These are phyloP conservation scores for Sugiyamaella qingdaonensis DNA, from an alignment of 805 yeast genomes.

Conservation along the genomic window DNA sequence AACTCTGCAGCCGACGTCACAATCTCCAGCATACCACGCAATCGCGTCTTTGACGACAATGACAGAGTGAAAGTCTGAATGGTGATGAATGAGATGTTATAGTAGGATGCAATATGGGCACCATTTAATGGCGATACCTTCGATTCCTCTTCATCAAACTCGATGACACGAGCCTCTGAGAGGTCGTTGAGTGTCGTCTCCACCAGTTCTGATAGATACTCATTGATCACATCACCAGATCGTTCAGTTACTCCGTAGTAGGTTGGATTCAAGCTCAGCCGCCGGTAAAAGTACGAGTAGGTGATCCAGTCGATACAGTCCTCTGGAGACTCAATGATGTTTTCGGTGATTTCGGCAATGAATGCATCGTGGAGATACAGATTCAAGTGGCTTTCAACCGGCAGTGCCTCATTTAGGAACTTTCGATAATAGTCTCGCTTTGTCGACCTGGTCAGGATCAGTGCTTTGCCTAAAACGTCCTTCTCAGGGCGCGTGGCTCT, in stretches of 20 bases:
- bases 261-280: conserved; percentile 79
- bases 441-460: conserved; percentile 54
- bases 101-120: conserved; percentile 70
- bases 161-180: conserved; percentile 53
- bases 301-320: conserved; percentile 91
- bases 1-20: conserved; percentile 69
- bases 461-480: conserved; percentile 36
- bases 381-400: conserved; percentile 74
- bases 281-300: conserved; percentile 73
- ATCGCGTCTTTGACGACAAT: conserved; percentile 50
- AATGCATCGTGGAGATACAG: conserved; percentile 60
- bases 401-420: conserved; percentile 69
- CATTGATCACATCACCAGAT: conserved; percentile 67
- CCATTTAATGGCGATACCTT: conserved; percentile 58
- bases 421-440: conserved; percentile 62
- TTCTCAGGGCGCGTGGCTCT: conserved; percentile 17
- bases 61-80: conserved; percentile 56
- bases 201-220: conserved; percentile 75
- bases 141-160: conserved; percentile 42
- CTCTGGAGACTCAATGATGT: conserved; percentile 62
- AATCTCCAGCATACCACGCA: conserved; percentile 60
- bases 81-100: conserved; percentile 60
- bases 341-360: conserved; percentile 66
- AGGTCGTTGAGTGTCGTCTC: conserved; percentile 68
- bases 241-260: conserved; percentile 75